phyloP scores from a whole-genome alignment of 2,329 filamentous ascomycete genomes.

The Penicillium sp. region DNA sequence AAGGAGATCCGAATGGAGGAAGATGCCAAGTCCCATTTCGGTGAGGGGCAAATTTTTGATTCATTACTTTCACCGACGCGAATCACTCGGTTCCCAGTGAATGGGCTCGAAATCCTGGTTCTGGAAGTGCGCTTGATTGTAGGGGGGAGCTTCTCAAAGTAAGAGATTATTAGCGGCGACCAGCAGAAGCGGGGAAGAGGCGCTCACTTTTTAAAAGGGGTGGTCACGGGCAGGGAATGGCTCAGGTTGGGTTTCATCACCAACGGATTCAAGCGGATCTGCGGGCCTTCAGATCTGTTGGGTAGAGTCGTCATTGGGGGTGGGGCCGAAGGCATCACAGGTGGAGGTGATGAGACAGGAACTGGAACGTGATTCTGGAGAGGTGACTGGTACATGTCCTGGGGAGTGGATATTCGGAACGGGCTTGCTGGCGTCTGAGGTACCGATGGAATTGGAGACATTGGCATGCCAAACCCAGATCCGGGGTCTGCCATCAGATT shows the following conservation, averaged over 20 bases:
- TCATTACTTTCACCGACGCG: slow-evolving; percentile 25
- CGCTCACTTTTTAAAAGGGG: slow-evolving; percentile 44
- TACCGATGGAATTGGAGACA: slow-evolving; percentile 27
- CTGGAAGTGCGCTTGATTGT: slow-evolving; percentile 48
- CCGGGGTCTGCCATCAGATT: slow-evolving; percentile 39
- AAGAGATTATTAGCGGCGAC: background rate
- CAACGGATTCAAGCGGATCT: slow-evolving; percentile 43
- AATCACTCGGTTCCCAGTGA: slow-evolving; percentile 45
- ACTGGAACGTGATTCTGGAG: slow-evolving; percentile 26
- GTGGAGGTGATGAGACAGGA: slow-evolving; percentile 29
- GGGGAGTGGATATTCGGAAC: slow-evolving; percentile 32
- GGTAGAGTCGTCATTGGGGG: slow-evolving; percentile 35
- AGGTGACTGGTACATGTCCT: slow-evolving; percentile 35
- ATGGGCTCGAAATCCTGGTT: slow-evolving; percentile 47
- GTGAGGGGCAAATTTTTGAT: background rate
- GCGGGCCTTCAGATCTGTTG: slow-evolving; percentile 35
- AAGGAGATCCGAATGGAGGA: background rate
- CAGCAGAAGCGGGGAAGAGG: too few relatives aligned
- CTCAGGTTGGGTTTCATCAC: slow-evolving; percentile 42
- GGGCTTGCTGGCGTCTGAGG: slow-evolving; percentile 30
- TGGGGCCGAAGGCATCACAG: slow-evolving; percentile 27
- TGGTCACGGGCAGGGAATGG: slow-evolving; percentile 40
- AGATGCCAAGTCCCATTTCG: slow-evolving; percentile 10
- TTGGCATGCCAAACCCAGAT: slow-evolving; percentile 27
- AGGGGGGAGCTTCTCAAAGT: slow-evolving; percentile 37